Conservation (phyloP, 2,329 filamentous ascomycete genomes). For the Hyphodiscus sp. region DNA sequence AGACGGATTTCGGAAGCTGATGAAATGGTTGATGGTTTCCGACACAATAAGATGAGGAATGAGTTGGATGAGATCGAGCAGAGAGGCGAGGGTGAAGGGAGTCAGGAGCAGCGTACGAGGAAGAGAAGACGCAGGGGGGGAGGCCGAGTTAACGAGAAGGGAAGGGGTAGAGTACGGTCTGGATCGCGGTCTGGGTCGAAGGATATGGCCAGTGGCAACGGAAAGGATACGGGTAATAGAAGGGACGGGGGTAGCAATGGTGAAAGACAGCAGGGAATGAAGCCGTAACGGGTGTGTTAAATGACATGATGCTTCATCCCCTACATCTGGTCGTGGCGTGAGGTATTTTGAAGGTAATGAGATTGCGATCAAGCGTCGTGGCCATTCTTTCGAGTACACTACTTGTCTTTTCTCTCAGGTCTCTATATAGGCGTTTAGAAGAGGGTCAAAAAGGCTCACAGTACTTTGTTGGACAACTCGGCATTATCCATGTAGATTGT, state of each 20-base stretch:
- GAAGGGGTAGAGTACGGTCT: not conserved
- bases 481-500: too few species aligned
- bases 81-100: too few species aligned
- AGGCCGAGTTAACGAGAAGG: not conserved
- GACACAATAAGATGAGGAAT: not conserved
- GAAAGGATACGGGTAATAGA: not conserved
- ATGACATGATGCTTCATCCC: not conserved
- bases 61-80: not conserved
- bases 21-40: not conserved
- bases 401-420: not conserved
- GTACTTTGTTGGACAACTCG: not conserved
- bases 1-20: not conserved
- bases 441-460: not conserved
- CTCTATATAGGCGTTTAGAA: not conserved
- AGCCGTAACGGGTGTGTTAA: not conserved
- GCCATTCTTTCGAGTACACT: not conserved
- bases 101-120: not conserved
- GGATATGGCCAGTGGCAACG: too few species aligned
- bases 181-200: too few species aligned
- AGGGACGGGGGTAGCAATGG: not conserved
- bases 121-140: not conserved
- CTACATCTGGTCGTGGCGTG: not conserved
- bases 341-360: not conserved
- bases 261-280: not conserved
- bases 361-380: not conserved